A percentile compares a stretch with the other conserved stretches of the same genome.
Evolutionary conservation across 176 grass and related monocot genomes (phyloP).

Genomic region (Carex myosuroides): DNA sequence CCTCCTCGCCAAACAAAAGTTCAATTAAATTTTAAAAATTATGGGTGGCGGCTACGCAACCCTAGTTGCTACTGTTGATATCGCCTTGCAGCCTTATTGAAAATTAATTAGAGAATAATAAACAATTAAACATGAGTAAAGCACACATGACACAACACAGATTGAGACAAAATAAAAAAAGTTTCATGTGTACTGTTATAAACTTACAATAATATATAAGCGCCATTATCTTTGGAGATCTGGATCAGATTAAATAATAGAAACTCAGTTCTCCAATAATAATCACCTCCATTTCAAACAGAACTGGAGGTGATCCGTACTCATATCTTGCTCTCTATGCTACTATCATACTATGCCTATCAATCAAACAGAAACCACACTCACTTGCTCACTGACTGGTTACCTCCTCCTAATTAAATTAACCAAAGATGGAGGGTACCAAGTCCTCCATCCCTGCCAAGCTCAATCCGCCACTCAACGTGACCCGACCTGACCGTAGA

Average conservation of each 20-base stretch:
- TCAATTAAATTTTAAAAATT: too few species aligned
- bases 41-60: too few species aligned
- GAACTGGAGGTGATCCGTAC: neutral
- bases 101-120: neutral
- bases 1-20: too few species aligned
- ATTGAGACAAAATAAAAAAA: neutral
- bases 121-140: neutral
- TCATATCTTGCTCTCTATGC: neutral
- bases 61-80: too few species aligned
- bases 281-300: neutral
- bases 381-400: neutral
- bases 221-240: neutral
- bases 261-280: neutral
- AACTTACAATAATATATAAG: neutral
- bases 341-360: neutral
- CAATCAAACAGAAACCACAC: neutral
- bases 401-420: neutral
- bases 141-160: too few species aligned
- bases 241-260: neutral
- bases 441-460: neutral
- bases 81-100: too few species aligned
- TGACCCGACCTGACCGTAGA: neutral
- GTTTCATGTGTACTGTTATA: neutral
- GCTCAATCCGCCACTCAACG: constrained; percentile 22
- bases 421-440: neutral